A percentile compares a stretch with the other conserved stretches of the same genome.
Conservation (phyloP, 768 basidiomycete species). For the Russula sp. region DNA sequence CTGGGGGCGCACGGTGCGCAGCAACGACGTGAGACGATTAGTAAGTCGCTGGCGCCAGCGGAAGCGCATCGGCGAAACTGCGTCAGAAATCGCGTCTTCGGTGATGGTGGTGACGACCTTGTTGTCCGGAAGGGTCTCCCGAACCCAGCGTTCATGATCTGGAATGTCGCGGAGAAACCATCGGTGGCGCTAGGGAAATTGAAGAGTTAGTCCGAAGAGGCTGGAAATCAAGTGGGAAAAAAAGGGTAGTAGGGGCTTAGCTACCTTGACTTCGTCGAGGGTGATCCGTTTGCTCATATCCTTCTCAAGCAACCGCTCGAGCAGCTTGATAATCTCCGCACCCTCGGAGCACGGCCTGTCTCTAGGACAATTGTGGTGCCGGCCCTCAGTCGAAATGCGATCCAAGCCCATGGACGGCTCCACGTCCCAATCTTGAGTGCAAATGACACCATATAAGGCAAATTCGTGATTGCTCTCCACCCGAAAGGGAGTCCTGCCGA, state of each 20-base stretch:
- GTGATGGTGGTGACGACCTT: constrained; percentile 53
- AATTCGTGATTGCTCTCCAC: constrained; percentile 55
- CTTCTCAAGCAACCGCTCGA: constrained; percentile 78
- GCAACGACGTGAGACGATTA: constrained; percentile 42
- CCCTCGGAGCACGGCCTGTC: constrained; percentile 42
- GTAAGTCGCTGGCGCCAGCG: constrained; percentile 46
- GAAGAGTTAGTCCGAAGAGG: not conserved
- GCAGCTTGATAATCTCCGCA: constrained; percentile 54
- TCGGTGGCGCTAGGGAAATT: constrained; percentile 42
- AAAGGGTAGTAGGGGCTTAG: not conserved
- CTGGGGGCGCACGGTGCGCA: constrained; percentile 37
- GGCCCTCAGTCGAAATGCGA: constrained; percentile 52
- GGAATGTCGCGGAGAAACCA: constrained; percentile 68
- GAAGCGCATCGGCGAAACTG: constrained; percentile 59
- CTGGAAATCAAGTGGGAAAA: not conserved
- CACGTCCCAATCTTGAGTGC: constrained; percentile 64
- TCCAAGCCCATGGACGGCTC: constrained; percentile 69
- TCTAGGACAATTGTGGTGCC: constrained; percentile 32
- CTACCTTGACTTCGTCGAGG: constrained; percentile 76
- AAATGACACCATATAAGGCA: constrained; percentile 71
- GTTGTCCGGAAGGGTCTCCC: constrained; percentile 45
- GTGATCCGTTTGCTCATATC: constrained; percentile 66
- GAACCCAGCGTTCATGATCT: constrained; percentile 65
- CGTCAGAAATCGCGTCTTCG: constrained; percentile 68
- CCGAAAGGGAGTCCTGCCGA: constrained; percentile 77